Base-by-base conservation (phyloP, 1,139 yeast genomes). In the Taphrina wiesneri region DNA sequence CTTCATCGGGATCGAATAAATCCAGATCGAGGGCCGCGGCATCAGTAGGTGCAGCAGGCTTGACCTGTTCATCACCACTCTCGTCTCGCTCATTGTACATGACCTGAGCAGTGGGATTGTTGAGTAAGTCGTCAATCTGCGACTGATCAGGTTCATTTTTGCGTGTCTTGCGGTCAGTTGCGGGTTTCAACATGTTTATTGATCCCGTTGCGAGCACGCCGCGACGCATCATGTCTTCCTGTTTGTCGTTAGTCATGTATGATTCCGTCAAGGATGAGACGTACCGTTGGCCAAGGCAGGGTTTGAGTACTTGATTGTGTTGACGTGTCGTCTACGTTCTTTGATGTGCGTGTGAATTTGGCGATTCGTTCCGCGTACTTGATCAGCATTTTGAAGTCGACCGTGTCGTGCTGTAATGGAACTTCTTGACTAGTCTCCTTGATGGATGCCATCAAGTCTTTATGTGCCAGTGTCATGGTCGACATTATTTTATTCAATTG, bases 311-410 rank as follows among this genome's bases (percentile, higher is more conserved):
- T 17, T 13, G 53, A 47, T 7, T 13, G 53, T 5, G 30, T 15
- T 23, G 45, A 9, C 15, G 54, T 13, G 13, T 15, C 17, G 11
- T n/a, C 43, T 13, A 13, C 19, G 3, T 17, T 34, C 11, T 34
- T 52, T 6, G 45, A 2, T 17, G 30, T 52, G 28, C 34, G 56
- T 17, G 56, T 52, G 9, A 28, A 34, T 17, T 19, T n/a, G 6
- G 56, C 56, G 32, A 54, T 54, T 11, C 59, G 59, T 54, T 36
- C 59, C 21, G 59, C 59, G 49, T 54, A 54, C 49, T 36, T 54
- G 34, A 54, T 39, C 23, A 54, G 36, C 21, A 43, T 41, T 15
- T 36, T 15, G 36, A 21, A 36, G 11, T 54, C 47, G 17, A 54
- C 59, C 46, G 46, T 39, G 36, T 54, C 49, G 46, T 54, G 49